Base-by-base conservation (phyloP, 192 early-diverging fungal species). In the Coemansia sp. region DNA sequence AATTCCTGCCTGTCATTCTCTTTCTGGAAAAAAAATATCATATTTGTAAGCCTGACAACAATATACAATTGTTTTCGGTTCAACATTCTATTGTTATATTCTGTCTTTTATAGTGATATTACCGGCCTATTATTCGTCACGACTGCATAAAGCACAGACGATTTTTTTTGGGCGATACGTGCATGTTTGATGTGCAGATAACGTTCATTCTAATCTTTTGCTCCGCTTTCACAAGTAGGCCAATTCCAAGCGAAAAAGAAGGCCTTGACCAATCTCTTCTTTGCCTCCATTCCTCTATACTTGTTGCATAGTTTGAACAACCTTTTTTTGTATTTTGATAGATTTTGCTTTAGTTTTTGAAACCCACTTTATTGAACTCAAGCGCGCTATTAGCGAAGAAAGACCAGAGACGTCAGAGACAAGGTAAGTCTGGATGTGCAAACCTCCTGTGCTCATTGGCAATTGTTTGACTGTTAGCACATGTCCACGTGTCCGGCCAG, bases 201-300 rank as follows among this genome's bases (percentile, higher is more conserved):
- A 30, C 28, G 6, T 30, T 16, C 38, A 44, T 44, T 44, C 38
- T 16, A 16, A 44, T 44, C 38, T 1, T 16, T 38, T 44, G 38
- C 38, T 44, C 14, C 16, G 38, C 38, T 44, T 44, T 44, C 14
- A 44, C 38, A 16, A 44, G 38, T 3, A 44, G 38, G 38, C 12
- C 7, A 44, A 16, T 44, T 44, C 38, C 14, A 44, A 14, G 38
- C 38, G 4, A 38, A 44, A 44, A 9, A 4, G 8, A 9, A 4
- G 8, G 1, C 16, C 27, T 25, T 56, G 18, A 56, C 54, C 27
- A 16, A 32, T 56, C 54, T 56, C 54, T 56, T 55, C 54, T 55
- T 55, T 55, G 26, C 24, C 26, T 26, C 1, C 7, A 55, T 28
- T 53, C 16, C 12, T 22, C 28, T 55, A 55, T 55, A 16, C 10